Evolutionary conservation across 495 filamentous ascomycete species (phyloP), one percentile per base, ranked within the genome.

Genomic region (Daldinia vernicosa): DNA sequence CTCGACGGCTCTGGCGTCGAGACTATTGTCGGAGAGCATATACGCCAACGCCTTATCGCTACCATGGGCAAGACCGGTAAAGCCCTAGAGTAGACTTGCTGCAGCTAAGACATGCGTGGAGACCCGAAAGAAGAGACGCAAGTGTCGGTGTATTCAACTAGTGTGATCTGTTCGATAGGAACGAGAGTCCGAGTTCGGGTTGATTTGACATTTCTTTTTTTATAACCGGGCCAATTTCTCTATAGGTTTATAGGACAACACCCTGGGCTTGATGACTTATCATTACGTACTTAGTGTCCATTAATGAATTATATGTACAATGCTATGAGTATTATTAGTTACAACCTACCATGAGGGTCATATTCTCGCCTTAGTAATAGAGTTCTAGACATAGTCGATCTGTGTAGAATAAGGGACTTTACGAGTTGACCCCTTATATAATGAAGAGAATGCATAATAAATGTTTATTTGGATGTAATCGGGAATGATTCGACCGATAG

Each of bases 1-100:
- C 69, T 72, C 30, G 69, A 72, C 37, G 69, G 69, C 43, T 71
- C 69, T 28, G 69, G 69, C 43, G 58, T 67, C 45, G 69, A 71
- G 69, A 71, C 69, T 35, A 43, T 63, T 52, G 69, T 71, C 15
- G 69, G 69, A 22, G 69, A 71, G 24, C 69, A 71, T 52, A 71
- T 71, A 32, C 69, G 69, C 35, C 52, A 63, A 37, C 69, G 69
- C 47, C 69, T 71, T 24, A 71, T 71, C 27, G 52, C 63, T 14
- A 71, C 69, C 8, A 71, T 71, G 69, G 37, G 37, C 8, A 59
- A 67, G 69, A 57, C 63, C 39, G 69, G 69, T 27, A 71, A 71
- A 37, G 69, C 69, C 27, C 69, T 71, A 3, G 43, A 19, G 47
- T 71, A 71, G 35, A 30, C 11, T 55, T 35, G 27, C 22, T 32